phyloP scores from a whole-genome alignment of 257 asterid genomes.

The Solanum paucissectum region DNA sequence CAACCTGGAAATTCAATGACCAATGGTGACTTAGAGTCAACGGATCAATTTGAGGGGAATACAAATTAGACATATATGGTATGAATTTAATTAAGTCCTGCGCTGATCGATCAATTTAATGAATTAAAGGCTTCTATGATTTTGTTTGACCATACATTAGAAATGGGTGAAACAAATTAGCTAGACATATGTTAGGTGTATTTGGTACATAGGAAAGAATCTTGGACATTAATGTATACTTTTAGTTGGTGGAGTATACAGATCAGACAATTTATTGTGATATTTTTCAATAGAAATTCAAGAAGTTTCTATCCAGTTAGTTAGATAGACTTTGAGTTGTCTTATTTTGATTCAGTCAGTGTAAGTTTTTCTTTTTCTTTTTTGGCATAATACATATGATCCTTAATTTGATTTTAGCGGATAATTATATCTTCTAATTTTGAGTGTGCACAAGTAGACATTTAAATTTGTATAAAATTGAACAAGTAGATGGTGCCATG shows the following conservation, averaged over 20 bases:
- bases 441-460: no score
- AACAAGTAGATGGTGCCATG: no score
- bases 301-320: background rate
- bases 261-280: background rate
- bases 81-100: background rate
- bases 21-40: background rate
- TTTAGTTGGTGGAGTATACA: background rate
- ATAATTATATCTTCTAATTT: no score
- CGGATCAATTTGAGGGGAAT: background rate
- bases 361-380: background rate
- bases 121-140: background rate
- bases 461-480: no score
- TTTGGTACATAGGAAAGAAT: background rate
- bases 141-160: background rate
- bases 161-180: background rate
- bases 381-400: no score
- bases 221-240: background rate
- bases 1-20: background rate
- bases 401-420: fast-evolving
- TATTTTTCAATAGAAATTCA: background rate
- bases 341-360: background rate
- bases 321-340: background rate
- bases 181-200: background rate
- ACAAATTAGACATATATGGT: background rate
- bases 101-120: background rate